phyloP scores from a whole-genome alignment of 2,329 filamentous ascomycete species.

The Cladosporium cucumerinum region DNA sequence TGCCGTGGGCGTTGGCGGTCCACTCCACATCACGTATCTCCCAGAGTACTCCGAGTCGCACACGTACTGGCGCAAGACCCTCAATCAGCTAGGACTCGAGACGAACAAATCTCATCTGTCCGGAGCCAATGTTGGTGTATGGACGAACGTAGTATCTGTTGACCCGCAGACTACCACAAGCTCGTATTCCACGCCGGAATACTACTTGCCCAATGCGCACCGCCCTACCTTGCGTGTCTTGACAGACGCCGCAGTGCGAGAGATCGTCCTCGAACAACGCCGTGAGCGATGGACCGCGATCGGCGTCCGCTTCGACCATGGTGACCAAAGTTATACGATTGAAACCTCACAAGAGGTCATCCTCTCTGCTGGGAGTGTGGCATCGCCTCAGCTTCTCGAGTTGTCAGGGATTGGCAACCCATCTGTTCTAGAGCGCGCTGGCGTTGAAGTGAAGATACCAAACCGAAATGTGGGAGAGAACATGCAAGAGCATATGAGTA shows the following conservation, averaged over 20 bases:
- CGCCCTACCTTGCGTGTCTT: not conserved
- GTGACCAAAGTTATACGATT: constrained; percentile 18
- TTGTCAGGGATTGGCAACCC: constrained; percentile 58
- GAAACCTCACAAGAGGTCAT: constrained; percentile 40
- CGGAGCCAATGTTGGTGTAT: constrained; percentile 51
- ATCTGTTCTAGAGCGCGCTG: constrained; percentile 46
- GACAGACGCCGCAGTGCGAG: not conserved
- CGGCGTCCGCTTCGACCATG: not conserved
- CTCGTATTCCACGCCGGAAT: constrained; percentile 38
- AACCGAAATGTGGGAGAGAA: constrained; percentile 53
- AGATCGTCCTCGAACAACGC: not conserved
- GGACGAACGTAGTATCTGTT: constrained; percentile 48
- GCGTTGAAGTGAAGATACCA: constrained; percentile 46
- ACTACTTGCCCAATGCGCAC: not conserved
- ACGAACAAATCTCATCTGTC: constrained; percentile 37
- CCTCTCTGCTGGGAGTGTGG: constrained; percentile 55
- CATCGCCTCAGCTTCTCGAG: constrained; percentile 59
- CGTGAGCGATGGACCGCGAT: not conserved
- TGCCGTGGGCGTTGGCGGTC: not conserved
- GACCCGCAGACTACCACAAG: constrained; percentile 46
- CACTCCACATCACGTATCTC: not conserved
- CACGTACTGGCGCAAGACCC: not conserved
- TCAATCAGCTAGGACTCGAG: not conserved
- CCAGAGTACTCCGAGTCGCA: constrained; percentile 1
- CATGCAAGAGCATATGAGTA: constrained; percentile 39